Percentiles rank a stretch among this genome's conserved stretches.
Conservation (phyloP, 805 yeast species). For the Lipomyces chichibuensis region DNA sequence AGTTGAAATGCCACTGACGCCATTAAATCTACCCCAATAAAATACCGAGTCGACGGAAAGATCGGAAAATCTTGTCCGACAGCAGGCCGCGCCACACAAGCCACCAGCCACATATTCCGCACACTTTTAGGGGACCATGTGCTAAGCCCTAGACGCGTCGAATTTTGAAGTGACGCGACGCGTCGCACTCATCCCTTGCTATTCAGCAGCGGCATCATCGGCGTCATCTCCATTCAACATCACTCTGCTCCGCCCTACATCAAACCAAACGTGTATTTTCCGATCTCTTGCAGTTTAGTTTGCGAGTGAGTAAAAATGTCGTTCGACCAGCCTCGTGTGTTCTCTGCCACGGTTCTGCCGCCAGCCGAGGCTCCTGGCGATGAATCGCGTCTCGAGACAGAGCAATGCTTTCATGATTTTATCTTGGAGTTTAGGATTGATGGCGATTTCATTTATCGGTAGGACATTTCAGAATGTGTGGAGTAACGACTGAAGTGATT, state of each 20-base stretch:
- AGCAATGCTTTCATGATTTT: slow-evolving; percentile 65
- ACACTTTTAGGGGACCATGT: background rate
- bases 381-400: slow-evolving; percentile 47
- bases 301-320: slow-evolving; percentile 41
- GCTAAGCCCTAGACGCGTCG: background rate
- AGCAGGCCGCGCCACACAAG: background rate
- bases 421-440: slow-evolving; percentile 83
- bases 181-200: background rate
- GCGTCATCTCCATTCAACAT: background rate
- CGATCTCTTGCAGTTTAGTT: background rate
- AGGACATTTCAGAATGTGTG: slow-evolving; percentile 6
- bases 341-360: slow-evolving; percentile 38
- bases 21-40: no score
- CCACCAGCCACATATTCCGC: background rate
- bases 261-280: background rate
- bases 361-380: slow-evolving; percentile 58
- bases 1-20: no score
- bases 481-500: background rate
- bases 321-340: slow-evolving; percentile 46
- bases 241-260: background rate
- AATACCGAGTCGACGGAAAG: no score
- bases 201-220: background rate
- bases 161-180: slow-evolving; percentile 1
- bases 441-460: slow-evolving; percentile 72
- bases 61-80: no score